These are phyloP conservation scores for Cornus controversa DNA, from an alignment of 148 eudicot species.

Conservation along the genomic window DNA sequence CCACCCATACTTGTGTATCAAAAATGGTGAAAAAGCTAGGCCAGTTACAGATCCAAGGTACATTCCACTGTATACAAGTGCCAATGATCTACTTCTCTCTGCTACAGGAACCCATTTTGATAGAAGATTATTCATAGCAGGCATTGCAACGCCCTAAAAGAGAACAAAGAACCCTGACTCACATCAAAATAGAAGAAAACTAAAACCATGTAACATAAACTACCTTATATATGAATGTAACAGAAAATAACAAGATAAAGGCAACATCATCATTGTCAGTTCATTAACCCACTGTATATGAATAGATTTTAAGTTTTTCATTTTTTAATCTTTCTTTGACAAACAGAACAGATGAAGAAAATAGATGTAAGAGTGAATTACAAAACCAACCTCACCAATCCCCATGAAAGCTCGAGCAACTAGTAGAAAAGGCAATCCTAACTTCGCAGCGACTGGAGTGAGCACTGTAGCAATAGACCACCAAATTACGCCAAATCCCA, in stretches of 20 bases:
- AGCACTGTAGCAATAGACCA: conserved; percentile 90
- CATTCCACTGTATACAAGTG: conserved; percentile 97
- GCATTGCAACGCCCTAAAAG: conserved; percentile 97
- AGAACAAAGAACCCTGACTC: conserved; percentile 14
- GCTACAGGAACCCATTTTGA: conserved; percentile 96
- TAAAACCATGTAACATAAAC: background rate
- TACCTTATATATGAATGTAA: background rate
- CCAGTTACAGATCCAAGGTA: conserved; percentile 98
- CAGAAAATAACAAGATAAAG: background rate
- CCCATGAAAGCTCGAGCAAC: conserved; percentile 95
- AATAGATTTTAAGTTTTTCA: background rate
- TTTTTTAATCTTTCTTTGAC: too few relatives aligned
- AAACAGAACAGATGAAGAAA: background rate
- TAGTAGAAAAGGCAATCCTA: conserved; percentile 86
- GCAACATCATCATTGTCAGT: background rate
- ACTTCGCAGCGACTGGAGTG: conserved; percentile 84
- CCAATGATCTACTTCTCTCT: conserved; percentile 96
- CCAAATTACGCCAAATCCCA: conserved; percentile 91
- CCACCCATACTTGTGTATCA: conserved; percentile 88
- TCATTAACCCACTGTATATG: background rate
- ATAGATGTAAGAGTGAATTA: background rate
- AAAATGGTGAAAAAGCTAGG: conserved; percentile 79
- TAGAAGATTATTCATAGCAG: conserved; percentile 93
- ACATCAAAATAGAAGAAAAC: background rate
- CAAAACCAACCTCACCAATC: conserved; percentile 41